Percentiles rank a stretch among this genome's conserved stretches.
Conservation (phyloP, 139 green algal species). For the Asterochloris sp. region DNA sequence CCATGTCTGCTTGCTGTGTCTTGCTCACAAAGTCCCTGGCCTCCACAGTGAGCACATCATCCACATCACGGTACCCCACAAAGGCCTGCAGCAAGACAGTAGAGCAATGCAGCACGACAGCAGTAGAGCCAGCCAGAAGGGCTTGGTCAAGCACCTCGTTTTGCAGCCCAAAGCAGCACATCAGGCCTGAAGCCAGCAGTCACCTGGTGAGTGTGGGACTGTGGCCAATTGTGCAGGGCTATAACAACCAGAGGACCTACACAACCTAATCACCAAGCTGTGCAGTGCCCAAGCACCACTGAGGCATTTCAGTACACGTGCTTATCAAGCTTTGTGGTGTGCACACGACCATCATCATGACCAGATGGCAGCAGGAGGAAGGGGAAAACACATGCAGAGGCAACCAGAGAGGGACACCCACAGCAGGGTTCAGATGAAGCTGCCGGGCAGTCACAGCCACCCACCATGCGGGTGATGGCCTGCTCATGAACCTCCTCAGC, state of each 20-base stretch:
- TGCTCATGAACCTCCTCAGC: constrained; percentile 2
- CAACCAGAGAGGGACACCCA: too few relatives aligned
- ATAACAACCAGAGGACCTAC: too few relatives aligned
- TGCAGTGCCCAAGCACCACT: too few relatives aligned
- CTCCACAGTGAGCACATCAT: not conserved
- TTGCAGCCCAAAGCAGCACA: not conserved
- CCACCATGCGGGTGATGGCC: constrained; percentile 22
- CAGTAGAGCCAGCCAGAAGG: not conserved
- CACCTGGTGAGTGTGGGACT: too few relatives aligned
- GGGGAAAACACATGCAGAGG: too few relatives aligned
- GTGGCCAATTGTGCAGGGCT: too few relatives aligned
- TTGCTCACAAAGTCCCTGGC: constrained; percentile 25
- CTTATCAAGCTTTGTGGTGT: not conserved
- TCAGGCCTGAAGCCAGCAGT: too few relatives aligned
- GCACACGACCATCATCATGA: not conserved
- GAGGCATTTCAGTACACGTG: not conserved
- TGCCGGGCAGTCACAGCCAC: not conserved
- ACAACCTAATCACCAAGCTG: too few relatives aligned
- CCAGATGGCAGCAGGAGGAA: not conserved
- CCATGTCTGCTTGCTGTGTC: not conserved
- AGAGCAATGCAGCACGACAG: not conserved
- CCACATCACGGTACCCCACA: constrained; percentile 32
- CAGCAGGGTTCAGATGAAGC: too few relatives aligned
- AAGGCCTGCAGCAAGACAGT: constrained; percentile 17
- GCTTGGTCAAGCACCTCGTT: not conserved